phyloP scores from a whole-genome alignment of 73 alveolate genomes.

The Paramecium biaurelia region DNA sequence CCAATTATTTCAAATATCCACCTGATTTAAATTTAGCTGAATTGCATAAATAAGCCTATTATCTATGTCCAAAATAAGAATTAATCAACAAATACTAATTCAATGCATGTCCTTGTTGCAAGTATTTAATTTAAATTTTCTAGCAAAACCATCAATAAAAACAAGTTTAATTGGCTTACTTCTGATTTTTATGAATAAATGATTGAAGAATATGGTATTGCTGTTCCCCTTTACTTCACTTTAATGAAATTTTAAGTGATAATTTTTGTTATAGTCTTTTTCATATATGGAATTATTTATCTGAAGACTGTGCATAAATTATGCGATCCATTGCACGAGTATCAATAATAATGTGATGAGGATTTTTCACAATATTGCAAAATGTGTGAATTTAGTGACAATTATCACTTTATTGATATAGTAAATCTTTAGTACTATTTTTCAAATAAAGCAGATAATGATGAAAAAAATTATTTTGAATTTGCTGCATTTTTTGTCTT shows the following conservation, averaged over 20 bases:
- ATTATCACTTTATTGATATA: neutral
- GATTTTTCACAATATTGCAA: neutral
- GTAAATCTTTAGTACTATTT: neutral
- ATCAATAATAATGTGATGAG: neutral
- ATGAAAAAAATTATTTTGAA: neutral
- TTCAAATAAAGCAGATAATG: neutral
- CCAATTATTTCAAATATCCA: neutral
- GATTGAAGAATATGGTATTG: neutral
- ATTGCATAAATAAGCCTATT: neutral
- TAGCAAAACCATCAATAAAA: neutral
- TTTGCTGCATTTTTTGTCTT: constrained; percentile 22
- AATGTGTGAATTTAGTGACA: neutral
- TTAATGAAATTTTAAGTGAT: neutral
- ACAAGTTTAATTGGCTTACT: neutral
- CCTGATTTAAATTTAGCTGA: neutral
- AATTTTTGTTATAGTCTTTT: neutral
- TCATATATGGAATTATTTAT: neutral
- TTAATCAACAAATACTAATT: neutral
- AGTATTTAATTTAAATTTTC: neutral
- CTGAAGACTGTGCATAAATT: neutral
- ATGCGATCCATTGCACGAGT: neutral
- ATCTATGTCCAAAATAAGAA: neutral
- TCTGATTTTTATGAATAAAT: neutral
- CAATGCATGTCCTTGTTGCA: neutral
- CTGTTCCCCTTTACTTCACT: neutral